These are phyloP conservation scores for Lipomyces oligophaga DNA, from an alignment of 805 yeast genomes.

Conservation along the genomic window DNA sequence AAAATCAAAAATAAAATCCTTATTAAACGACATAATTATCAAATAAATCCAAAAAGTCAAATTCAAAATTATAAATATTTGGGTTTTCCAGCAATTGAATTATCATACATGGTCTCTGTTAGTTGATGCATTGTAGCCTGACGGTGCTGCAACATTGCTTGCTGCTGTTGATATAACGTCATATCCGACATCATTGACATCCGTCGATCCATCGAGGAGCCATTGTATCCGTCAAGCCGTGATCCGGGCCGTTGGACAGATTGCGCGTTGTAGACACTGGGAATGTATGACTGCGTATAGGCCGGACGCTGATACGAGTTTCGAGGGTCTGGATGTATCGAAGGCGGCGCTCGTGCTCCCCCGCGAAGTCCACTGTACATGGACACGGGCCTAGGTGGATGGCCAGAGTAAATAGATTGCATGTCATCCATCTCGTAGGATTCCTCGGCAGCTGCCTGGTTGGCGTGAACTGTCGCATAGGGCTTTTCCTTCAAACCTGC, in stretches of 20 bases:
- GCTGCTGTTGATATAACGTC: conserved; percentile 18
- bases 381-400: conserved; percentile 17
- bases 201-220: neutral
- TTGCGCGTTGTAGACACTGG: no score
- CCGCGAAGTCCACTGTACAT: conserved; percentile 12
- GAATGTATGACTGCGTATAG: conserved; percentile 4
- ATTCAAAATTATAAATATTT: no score
- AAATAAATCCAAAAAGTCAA: no score
- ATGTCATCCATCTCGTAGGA: conserved; percentile 37
- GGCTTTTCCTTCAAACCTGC: conserved; percentile 16
- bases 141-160: conserved; percentile 5
- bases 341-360: no score
- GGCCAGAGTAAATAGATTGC: conserved; percentile 30
- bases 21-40: no score
- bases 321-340: no score
- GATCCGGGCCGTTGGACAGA: no score
- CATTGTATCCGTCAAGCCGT: conserved; percentile 2
- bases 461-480: conserved; percentile 4
- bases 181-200: conserved; percentile 4
- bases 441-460: conserved; percentile 34
- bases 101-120: neutral
- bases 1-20: no score
- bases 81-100: no score
- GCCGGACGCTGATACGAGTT: neutral
- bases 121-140: neutral